phyloP scores from a whole-genome alignment of 2,329 filamentous ascomycete genomes.

The Ophiocordyceps australis region DNA sequence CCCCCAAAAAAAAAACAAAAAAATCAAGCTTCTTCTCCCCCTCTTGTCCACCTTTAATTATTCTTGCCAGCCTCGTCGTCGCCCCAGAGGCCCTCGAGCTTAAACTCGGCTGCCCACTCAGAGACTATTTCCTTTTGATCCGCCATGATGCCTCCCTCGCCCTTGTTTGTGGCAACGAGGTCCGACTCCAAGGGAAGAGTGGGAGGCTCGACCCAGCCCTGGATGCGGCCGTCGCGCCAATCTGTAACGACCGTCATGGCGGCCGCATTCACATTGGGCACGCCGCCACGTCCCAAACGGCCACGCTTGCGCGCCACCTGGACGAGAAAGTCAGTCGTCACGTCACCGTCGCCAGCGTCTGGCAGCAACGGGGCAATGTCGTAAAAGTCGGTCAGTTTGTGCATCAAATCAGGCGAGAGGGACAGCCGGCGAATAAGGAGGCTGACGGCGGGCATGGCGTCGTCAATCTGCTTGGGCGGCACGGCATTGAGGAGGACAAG shows the following conservation, averaged over 20 bases:
- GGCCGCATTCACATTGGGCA: conserved; percentile 75
- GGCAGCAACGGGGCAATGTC: conserved; percentile 63
- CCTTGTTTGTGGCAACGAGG: conserved; percentile 16
- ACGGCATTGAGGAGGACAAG: conserved; percentile 81
- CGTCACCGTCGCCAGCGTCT: conserved; percentile 47
- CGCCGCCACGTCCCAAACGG: conserved; percentile 68
- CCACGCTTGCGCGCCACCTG: conserved; percentile 91
- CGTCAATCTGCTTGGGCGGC: conserved; percentile 84
- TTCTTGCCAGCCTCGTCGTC: conserved; percentile 26
- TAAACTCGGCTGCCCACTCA: conserved; percentile 89
- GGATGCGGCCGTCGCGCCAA: conserved; percentile 88
- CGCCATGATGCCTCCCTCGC: conserved; percentile 27
- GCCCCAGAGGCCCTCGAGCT: conserved; percentile 83
- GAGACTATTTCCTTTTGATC: conserved; percentile 79
- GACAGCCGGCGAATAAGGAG: conserved; percentile 72
- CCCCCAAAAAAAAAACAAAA: no score
- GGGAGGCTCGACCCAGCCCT: conserved; percentile 76
- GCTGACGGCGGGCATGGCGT: conserved; percentile 73
- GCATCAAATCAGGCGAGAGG: conserved; percentile 51
- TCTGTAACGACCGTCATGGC: conserved; percentile 92
- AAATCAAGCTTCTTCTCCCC: no score
- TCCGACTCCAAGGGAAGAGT: conserved; percentile 37
- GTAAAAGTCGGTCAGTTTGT: conserved; percentile 71
- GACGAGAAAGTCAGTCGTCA: conserved; percentile 78
- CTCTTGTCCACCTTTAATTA: no score